Evolutionary conservation across 2,329 filamentous ascomycete species (phyloP).

Genomic region (Acrodontium crateriforme): DNA sequence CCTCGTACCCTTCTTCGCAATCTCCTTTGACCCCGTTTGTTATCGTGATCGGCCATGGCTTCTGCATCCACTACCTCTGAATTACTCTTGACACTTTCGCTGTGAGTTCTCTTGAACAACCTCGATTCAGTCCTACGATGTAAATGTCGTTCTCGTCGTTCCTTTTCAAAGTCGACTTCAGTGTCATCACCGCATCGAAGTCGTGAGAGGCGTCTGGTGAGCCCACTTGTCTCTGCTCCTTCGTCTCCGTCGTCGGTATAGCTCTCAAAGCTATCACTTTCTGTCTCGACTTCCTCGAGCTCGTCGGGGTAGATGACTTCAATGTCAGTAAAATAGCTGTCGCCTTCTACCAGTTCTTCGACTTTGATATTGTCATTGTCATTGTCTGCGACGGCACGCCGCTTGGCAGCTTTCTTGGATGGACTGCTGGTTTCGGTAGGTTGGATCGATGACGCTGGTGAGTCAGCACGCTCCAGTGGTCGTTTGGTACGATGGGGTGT

Average conservation of each 20-base stretch:
- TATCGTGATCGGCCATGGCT: slow-evolving; percentile 25
- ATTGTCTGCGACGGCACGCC: slow-evolving; percentile 9
- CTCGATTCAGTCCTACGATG: slow-evolving; percentile 25
- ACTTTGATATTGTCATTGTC: slow-evolving; percentile 22
- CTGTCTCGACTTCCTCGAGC: slow-evolving; percentile 28
- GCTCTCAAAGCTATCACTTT: slow-evolving; percentile 15
- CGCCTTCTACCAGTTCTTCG: slow-evolving; percentile 27
- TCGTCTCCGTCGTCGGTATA: slow-evolving; percentile 9
- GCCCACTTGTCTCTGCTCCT: slow-evolving; percentile 12
- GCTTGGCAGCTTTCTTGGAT: slow-evolving; percentile 15
- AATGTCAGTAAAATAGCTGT: slow-evolving; percentile 27
- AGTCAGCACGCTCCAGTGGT: slow-evolving; percentile 13
- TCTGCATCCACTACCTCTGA: slow-evolving; percentile 29
- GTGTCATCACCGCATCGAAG: slow-evolving; percentile 10
- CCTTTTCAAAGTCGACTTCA: slow-evolving; percentile 13
- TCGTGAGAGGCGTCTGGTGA: slow-evolving; percentile 10
- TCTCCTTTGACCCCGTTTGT: slow-evolving; percentile 25
- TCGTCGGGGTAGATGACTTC: slow-evolving; percentile 32
- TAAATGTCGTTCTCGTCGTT: slow-evolving; percentile 22
- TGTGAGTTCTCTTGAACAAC: slow-evolving; percentile 32
- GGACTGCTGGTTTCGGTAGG: slow-evolving; percentile 22
- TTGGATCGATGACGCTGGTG: slow-evolving; percentile 25
- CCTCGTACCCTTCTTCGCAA: slow-evolving; percentile 29
- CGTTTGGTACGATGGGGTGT: slow-evolving; percentile 14
- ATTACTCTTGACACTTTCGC: slow-evolving; percentile 31